phyloP scores from a whole-genome alignment of 139 green algal species.

The Dunaliella primolecta region DNA sequence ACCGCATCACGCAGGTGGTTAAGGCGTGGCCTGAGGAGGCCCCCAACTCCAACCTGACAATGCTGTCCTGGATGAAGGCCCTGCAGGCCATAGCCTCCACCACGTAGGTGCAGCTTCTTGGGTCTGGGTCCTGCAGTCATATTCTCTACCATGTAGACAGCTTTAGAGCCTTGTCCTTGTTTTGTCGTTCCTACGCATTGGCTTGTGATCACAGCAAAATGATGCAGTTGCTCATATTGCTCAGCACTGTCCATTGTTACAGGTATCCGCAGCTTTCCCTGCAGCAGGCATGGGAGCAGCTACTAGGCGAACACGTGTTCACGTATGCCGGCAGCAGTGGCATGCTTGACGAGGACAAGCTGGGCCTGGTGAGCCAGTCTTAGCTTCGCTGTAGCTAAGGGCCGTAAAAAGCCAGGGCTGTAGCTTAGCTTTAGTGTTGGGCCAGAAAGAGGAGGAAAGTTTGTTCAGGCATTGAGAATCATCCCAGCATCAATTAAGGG shows the following conservation, averaged over 20 bases:
- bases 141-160: too few relatives aligned
- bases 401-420: background rate
- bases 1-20: conserved; percentile 13
- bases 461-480: background rate
- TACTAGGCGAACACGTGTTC: conserved; percentile 11
- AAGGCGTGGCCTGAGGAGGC: conserved; percentile 6
- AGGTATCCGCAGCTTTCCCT: background rate
- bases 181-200: too few relatives aligned
- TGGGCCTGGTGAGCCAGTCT: background rate
- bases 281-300: conserved; percentile 14
- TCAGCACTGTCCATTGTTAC: too few relatives aligned
- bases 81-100: background rate
- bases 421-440: background rate
- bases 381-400: background rate
- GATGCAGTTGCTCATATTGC: too few relatives aligned
- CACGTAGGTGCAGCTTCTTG: background rate
- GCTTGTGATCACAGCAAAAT: too few relatives aligned
- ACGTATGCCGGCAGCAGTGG: background rate
- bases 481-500: too few relatives aligned
- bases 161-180: too few relatives aligned
- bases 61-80: conserved; percentile 15
- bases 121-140: too few relatives aligned
- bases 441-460: background rate
- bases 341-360: conserved; percentile 1
- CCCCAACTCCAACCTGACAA: background rate